A percentile compares a stretch with the other conserved stretches of the same genome.
These are phyloP conservation scores for Coniochaeta prunicola DNA, from an alignment of 2,329 filamentous ascomycete species.

Conservation along the genomic window DNA sequence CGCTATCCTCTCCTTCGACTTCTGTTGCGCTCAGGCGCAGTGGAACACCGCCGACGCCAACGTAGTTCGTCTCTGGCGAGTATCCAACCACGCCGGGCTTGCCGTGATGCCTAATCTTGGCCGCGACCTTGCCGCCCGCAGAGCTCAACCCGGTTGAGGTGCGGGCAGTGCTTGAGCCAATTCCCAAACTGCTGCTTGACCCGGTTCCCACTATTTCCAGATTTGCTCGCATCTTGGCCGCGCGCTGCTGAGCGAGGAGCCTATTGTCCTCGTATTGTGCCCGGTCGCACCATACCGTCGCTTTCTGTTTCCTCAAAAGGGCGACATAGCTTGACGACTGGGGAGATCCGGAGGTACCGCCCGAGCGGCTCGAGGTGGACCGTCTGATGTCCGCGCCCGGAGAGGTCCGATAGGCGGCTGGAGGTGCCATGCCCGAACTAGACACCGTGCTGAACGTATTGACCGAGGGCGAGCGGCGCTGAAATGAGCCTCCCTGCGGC, in stretches of 20 bases:
- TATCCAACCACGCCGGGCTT: slow-evolving; percentile 75
- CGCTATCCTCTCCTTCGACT: slow-evolving; percentile 80
- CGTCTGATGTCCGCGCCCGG: slow-evolving; percentile 56
- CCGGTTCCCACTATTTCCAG: slow-evolving; percentile 68
- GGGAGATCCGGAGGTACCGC: slow-evolving; percentile 34
- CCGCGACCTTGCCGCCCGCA: slow-evolving; percentile 56
- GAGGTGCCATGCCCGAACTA: slow-evolving; percentile 40
- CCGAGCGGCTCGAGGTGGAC: slow-evolving; percentile 75
- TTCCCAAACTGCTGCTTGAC: slow-evolving; percentile 35
- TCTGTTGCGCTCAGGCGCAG: slow-evolving; percentile 92
- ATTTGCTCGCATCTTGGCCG: slow-evolving; percentile 79
- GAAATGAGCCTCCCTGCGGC: slow-evolving; percentile 28
- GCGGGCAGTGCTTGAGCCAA: slow-evolving; percentile 30
- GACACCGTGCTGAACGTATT: slow-evolving; percentile 64
- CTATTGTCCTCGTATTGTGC: slow-evolving; percentile 88
- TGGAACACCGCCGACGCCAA: slow-evolving; percentile 71
- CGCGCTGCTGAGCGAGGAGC: slow-evolving; percentile 72
- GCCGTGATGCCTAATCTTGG: slow-evolving; percentile 84
- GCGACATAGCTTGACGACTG: slow-evolving; percentile 80
- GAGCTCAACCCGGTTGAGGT: slow-evolving; percentile 57
- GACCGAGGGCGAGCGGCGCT: slow-evolving; percentile 56
- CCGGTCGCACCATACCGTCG: slow-evolving; percentile 96
- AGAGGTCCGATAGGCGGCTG: slow-evolving; percentile 49
- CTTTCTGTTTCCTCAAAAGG: slow-evolving; percentile 93
- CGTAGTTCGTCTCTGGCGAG: slow-evolving; percentile 68